Base-by-base conservation (phyloP, 345 rosid genomes). In the Balakata baccata region DNA sequence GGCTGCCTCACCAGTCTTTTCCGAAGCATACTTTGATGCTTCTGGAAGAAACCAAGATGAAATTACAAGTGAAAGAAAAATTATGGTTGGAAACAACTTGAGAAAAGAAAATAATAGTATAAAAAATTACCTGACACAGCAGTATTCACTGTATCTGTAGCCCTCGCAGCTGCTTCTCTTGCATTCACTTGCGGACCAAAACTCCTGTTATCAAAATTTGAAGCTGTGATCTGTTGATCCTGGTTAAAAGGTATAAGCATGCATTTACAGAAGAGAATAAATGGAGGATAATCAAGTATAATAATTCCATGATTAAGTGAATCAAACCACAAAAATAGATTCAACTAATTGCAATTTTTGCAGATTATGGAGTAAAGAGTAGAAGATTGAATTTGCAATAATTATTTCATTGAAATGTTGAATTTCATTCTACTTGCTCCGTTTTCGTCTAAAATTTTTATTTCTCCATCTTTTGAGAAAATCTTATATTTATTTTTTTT, bases 121-220 rank as follows among this genome's bases (percentile, higher is more conserved):
- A 41, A 57, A 60, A 37, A 59, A 52, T 66, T 78, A 85, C 85
- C 84, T 0, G 63, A 66, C 17, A 84, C 77, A n/a, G 76, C 84
- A 50, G 79, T 69, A 11, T 74, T 72, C 66, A 85, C 66, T 20
- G 73, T 70, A 46, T 68, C 67, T 22, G 77, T 69, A n/a, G 84
- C 66, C 64, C 85, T 82, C 37, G 86, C 85, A 37, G 81, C 76
- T 9, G 38, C 64, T 16, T 78, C 77, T 66, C 64, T 18, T 2
- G 67, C 49, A n/a, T 78, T 59, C 12, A 51, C 74, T 12, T 73
- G 54, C 11, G 45, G 14, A 63, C 78, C 73, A 20, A 76, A 22
- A 25, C 53, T 75, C 58, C 86, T 83, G 59, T 29, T 50, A 65
- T n/a, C 50, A 6, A 62, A 38, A 7, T 34, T 9, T 3, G 14